A percentile compares a stretch with the other conserved stretches of the same genome.
These are phyloP conservation scores for Xylariaceae sp. DNA, from an alignment of 2,329 filamentous ascomycete species.

Conservation along the genomic window DNA sequence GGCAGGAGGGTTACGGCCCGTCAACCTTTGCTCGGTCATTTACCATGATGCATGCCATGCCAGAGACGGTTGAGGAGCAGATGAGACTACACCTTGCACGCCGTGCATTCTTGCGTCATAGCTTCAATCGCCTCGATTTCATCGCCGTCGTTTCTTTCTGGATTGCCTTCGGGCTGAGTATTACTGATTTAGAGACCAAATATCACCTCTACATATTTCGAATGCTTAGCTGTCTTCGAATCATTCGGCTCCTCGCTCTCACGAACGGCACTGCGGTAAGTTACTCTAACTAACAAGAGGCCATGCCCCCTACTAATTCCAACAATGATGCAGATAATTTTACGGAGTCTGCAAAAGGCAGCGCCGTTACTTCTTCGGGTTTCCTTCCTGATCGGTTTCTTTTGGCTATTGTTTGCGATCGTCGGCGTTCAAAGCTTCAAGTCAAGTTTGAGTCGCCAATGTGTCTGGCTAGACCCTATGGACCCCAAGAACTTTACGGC, in stretches of 20 bases:
- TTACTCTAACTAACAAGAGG: constrained; percentile 21
- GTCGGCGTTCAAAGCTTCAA: constrained; percentile 97
- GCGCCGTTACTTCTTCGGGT: constrained; percentile 91
- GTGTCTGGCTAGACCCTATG: constrained; percentile 75
- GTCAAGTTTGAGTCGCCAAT: constrained; percentile 77
- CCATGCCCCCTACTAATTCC: constrained; percentile 29
- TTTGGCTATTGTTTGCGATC: constrained; percentile 97
- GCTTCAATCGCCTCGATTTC: constrained; percentile 95
- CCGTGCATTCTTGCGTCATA: constrained; percentile 90
- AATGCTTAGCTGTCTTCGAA: constrained; percentile 95
- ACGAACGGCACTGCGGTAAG: constrained; percentile 91
- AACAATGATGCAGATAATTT: constrained; percentile 70
- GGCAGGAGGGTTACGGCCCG: constrained; percentile 56
- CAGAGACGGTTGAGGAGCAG: constrained; percentile 73
- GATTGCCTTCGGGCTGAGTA: constrained; percentile 80
- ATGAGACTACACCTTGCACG: constrained; percentile 86
- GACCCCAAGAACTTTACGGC: constrained; percentile 61
- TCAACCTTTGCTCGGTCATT: constrained; percentile 78
- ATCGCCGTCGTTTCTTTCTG: constrained; percentile 94
- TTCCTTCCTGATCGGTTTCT: constrained; percentile 92
- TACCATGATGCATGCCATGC: constrained; percentile 73
- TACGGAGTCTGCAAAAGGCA: constrained; percentile 93
- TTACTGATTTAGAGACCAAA: constrained; percentile 71
- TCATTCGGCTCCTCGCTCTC: constrained; percentile 86
- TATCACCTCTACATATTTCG: constrained; percentile 88